Evolutionary conservation across 768 basidiomycete species (phyloP).

Genomic region (Lactarius hengduanensis): DNA sequence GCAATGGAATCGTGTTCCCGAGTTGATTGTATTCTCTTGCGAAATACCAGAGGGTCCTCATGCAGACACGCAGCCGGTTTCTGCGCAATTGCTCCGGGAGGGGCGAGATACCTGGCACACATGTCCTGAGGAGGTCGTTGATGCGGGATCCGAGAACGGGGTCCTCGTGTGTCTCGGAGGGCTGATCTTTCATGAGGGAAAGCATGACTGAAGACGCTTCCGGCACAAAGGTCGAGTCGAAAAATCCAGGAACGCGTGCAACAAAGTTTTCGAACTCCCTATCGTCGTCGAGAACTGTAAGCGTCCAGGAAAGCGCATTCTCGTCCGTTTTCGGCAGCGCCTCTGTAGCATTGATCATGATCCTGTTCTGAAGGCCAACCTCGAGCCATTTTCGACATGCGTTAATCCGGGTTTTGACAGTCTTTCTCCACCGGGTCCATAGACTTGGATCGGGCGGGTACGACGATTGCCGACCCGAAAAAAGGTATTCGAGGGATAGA

Average conservation of each 20-base stretch:
- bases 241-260: conserved; percentile 4
- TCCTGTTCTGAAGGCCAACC: background rate
- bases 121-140: conserved; percentile 12
- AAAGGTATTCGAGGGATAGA: background rate
- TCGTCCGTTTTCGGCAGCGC: background rate
- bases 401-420: background rate
- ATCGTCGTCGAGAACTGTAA: conserved; percentile 11
- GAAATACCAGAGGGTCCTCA: conserved; percentile 15
- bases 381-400: conserved; percentile 6
- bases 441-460: background rate
- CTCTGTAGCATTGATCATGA: background rate
- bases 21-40: background rate
- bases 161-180: background rate
- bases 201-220: conserved; percentile 3
- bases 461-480: background rate
- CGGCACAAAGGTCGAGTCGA: background rate
- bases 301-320: conserved; percentile 10
- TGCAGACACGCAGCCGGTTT: background rate
- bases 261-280: conserved; percentile 14
- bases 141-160: conserved; percentile 14
- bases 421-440: conserved; percentile 3
- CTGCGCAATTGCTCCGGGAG: background rate
- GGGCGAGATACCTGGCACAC: background rate
- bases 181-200: background rate
- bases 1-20: background rate